Evolutionary conservation across 2,329 filamentous ascomycete species (phyloP).

Genomic region (Aschersonia sp.): DNA sequence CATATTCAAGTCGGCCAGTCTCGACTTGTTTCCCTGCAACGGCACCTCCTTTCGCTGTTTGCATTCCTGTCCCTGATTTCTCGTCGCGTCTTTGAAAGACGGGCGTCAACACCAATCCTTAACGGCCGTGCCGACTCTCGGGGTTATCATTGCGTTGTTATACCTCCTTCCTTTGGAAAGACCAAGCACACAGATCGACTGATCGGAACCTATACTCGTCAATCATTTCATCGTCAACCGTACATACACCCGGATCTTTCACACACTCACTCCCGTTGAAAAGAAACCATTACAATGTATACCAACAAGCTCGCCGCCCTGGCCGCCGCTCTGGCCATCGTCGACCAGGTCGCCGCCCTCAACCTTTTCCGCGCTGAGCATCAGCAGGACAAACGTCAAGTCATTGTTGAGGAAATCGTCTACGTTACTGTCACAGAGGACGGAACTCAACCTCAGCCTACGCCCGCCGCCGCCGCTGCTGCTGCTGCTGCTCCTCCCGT

Average conservation of each 20-base stretch:
- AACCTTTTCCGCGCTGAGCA: slow-evolving; percentile 27
- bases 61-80: slow-evolving; percentile 16
- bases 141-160: neutral
- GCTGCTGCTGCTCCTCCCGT: neutral
- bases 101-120: slow-evolving; percentile 11
- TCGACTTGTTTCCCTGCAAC: slow-evolving; percentile 6
- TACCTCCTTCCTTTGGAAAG: too few species aligned
- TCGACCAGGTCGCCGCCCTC: slow-evolving; percentile 27
- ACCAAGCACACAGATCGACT: too few species aligned
- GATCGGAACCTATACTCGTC: too few species aligned
- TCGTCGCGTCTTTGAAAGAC: slow-evolving; percentile 38
- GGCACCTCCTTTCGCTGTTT: slow-evolving; percentile 15
- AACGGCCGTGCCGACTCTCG: slow-evolving; percentile 18
- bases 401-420: slow-evolving; percentile 25
- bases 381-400: slow-evolving; percentile 17
- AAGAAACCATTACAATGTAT: slow-evolving; percentile 20
- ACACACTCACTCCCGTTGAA: too few species aligned
- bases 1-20: slow-evolving; percentile 5
- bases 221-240: too few species aligned
- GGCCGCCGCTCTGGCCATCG: slow-evolving; percentile 26
- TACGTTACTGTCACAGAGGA: slow-evolving; percentile 12
- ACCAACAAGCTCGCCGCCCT: slow-evolving; percentile 26
- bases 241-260: too few species aligned
- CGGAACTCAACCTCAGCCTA: neutral
- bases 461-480: neutral